Evolutionary conservation across 106 monocot genomes (phyloP).

Genomic region (Dendrobium huoshanense): DNA sequence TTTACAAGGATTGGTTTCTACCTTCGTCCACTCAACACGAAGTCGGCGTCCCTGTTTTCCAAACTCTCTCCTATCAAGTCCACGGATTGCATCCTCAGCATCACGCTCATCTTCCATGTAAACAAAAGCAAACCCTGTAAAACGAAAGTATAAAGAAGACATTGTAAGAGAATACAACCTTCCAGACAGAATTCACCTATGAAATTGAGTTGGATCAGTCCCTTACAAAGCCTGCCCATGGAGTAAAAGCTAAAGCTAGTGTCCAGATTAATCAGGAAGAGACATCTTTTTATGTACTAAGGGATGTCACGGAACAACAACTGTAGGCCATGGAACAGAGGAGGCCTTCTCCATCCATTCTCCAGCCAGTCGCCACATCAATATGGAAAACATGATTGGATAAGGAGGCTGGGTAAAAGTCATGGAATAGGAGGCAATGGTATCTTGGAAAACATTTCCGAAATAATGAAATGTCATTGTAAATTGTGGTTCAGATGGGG

Average conservation of each 20-base stretch:
- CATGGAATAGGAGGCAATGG: slow-evolving; percentile 56
- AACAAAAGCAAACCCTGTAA: slow-evolving; percentile 88
- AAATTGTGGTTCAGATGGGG: slow-evolving; percentile 47
- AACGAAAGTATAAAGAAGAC: background rate
- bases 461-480: slow-evolving; percentile 55
- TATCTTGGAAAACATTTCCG: slow-evolving; percentile 47
- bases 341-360: slow-evolving; percentile 45
- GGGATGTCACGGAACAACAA: slow-evolving; percentile 59
- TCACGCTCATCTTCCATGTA: slow-evolving; percentile 99
- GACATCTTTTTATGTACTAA: slow-evolving; percentile 74
- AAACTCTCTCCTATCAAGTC: slow-evolving; percentile 80
- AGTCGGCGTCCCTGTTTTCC: slow-evolving; percentile 84
- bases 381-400: slow-evolving; percentile 56
- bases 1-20: slow-evolving; percentile 3
- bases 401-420: slow-evolving; percentile 37
- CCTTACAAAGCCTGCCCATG: slow-evolving; percentile 5
- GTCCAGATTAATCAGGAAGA: slow-evolving; percentile 55
- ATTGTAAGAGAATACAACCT: background rate
- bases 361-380: slow-evolving; percentile 41
- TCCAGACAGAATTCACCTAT: background rate
- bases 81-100: slow-evolving; percentile 90
- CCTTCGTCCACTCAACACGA: slow-evolving; percentile 98
- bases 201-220: background rate
- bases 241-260: slow-evolving; percentile 40
- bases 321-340: slow-evolving; percentile 48